Evolutionary conservation across 2,329 filamentous ascomycete genomes (phyloP).

Genomic region (Scytalidium lignicola): DNA sequence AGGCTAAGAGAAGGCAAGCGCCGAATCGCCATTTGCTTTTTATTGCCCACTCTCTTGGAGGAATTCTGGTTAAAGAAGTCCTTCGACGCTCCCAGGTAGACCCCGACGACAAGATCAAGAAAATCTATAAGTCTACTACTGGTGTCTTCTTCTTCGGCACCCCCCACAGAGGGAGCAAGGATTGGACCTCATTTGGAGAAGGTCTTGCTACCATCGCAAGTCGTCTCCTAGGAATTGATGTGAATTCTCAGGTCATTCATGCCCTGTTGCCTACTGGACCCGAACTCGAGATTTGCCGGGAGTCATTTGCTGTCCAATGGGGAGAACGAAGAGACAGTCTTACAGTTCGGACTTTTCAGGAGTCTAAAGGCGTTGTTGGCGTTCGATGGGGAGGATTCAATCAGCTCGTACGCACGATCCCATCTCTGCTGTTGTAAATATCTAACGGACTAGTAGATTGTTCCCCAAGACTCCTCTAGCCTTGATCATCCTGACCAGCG

Average conservation of each 20-base stretch:
- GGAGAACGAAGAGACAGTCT: background rate
- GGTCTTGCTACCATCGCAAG: background rate
- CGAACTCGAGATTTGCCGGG: background rate
- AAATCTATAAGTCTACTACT: background rate
- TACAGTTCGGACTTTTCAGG: background rate
- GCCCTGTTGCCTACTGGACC: background rate
- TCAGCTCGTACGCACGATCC: too few species aligned
- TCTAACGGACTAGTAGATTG: background rate
- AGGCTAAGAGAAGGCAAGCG: background rate
- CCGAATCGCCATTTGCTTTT: background rate
- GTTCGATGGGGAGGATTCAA: too few species aligned
- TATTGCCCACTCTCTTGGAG: slow-evolving; percentile 2
- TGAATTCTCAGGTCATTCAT: background rate
- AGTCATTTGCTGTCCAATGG: too few species aligned
- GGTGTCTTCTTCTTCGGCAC: slow-evolving; percentile 1
- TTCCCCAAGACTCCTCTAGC: background rate
- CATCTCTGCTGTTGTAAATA: too few species aligned
- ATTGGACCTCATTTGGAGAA: background rate
- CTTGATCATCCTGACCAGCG: slow-evolving; percentile 1
- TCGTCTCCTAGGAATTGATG: background rate
- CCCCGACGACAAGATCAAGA: background rate
- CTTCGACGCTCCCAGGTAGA: background rate
- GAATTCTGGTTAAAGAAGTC: slow-evolving; percentile 1
- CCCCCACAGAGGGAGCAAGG: background rate
- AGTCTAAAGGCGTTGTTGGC: too few species aligned